Evolutionary conservation across 768 basidiomycete genomes (phyloP).

Genomic region (Termitomyces sp.): DNA sequence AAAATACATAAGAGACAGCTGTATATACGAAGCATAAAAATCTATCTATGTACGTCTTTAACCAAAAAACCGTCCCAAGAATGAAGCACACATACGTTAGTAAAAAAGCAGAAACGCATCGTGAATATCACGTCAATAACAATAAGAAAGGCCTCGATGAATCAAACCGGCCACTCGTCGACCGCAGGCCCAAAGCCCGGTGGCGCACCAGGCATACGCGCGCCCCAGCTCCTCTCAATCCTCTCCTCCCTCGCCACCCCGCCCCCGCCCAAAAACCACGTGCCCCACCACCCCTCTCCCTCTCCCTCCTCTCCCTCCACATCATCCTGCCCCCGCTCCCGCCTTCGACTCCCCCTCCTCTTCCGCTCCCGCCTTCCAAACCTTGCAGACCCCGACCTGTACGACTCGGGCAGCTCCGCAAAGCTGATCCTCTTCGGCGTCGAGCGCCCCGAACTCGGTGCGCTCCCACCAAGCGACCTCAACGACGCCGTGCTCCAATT

Average conservation of each 20-base stretch:
- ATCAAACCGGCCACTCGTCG: conserved; percentile 56
- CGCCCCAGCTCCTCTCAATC: conserved; percentile 46
- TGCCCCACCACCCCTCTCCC: conserved; percentile 22
- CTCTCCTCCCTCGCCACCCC: conserved; percentile 20
- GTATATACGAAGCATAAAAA: too few relatives aligned
- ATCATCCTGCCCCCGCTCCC: not conserved
- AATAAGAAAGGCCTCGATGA: too few relatives aligned
- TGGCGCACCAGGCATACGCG: conserved; percentile 23
- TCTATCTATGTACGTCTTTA: too few relatives aligned
- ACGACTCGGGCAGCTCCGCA: conserved; percentile 68
- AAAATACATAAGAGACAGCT: too few relatives aligned
- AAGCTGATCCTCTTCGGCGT: conserved; percentile 79
- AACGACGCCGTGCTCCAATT: not conserved
- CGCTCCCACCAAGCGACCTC: conserved; percentile 20
- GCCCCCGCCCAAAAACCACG: conserved; percentile 14
- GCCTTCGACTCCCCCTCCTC: conserved; percentile 21
- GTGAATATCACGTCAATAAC: too few relatives aligned
- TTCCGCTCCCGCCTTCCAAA: conserved; percentile 28
- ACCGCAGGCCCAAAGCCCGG: conserved; percentile 27
- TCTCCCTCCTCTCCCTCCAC: conserved; percentile 14
- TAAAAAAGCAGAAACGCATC: too few relatives aligned
- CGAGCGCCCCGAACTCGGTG: conserved; percentile 43
- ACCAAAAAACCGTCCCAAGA: too few relatives aligned
- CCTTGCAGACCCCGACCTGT: conserved; percentile 30
- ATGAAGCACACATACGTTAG: too few relatives aligned